Evolutionary conservation across 2,329 filamentous ascomycete genomes (phyloP), one percentile per base, ranked within the genome.

Genomic region (Sclerotinia nivalis): DNA sequence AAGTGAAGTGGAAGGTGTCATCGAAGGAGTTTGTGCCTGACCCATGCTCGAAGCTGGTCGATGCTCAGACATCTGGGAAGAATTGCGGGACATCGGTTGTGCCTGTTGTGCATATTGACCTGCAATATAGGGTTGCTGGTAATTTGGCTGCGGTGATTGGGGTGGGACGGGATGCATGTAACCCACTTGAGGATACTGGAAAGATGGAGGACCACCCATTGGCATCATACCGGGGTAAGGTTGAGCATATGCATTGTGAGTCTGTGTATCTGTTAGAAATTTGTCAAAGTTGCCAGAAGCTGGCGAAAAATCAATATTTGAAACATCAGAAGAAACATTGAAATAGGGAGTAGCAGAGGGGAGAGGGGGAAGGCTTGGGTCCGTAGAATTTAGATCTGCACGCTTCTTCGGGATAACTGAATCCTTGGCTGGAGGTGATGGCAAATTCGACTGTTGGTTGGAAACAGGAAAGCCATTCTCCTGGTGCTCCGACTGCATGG

Each of bases 11-110:
- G 75, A 66, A 4, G 77, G 73, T 25, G 75, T 69, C 70, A 79
- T 78, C 1, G 76, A 78, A 64, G 78, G 76, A 58, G 77, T 76
- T 65, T 77, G 76, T 34, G 78, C 74, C 52, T 79, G 78, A 2
- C 77, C 78, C 75, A 79, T 77, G 72, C 77, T 79, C 0, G 78
- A 79, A 72, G 87, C 87, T 49, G 81, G 84, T 61, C 87, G 83
- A 31, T 77, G 76, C 76, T 89, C 86, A n/a, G 92, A 92, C 69
- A 91, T 86, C 80, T 96, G 92, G 2, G 93, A 96, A 2, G 91
- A 88, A 71, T 88, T 93, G 75, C 94, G 90, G 2, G 94, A 96
- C 91, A 97, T 94, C 54, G 83, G 82, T 79, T 91, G 87, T 72
- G 83, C 87, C 75, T 83, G 84, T 73, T 81, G 82, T 61, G 71